Evolutionary conservation across 768 basidiomycete genomes (phyloP).

Genomic region (Xerocomellus chrysenteron): DNA sequence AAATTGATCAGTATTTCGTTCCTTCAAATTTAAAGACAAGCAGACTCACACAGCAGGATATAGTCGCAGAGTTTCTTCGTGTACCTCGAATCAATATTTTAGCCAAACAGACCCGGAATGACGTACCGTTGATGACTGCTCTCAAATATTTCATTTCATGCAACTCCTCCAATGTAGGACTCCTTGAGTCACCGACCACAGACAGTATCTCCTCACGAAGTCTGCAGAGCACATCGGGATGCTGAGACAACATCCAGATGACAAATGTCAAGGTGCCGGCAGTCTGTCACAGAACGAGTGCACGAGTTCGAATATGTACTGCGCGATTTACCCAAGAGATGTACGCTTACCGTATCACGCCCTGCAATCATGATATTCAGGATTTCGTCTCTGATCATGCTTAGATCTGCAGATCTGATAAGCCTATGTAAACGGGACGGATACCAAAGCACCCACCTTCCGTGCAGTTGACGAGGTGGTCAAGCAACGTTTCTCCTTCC

Average conservation of each 20-base stretch:
- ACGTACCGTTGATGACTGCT: slow-evolving; percentile 38
- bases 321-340: not conserved
- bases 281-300: slow-evolving; percentile 18
- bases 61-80: slow-evolving; percentile 30
- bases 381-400: slow-evolving; percentile 35
- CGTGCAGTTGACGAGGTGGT: slow-evolving; percentile 30
- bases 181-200: slow-evolving; percentile 25
- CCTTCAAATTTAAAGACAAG: not conserved
- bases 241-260: slow-evolving; percentile 29
- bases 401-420: slow-evolving; percentile 23
- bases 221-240: slow-evolving; percentile 29
- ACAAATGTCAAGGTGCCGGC: slow-evolving; percentile 31
- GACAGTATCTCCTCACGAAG: slow-evolving; percentile 33
- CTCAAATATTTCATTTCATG: slow-evolving; percentile 40
- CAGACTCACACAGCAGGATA: slow-evolving; percentile 32
- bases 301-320: not conserved
- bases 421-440: not conserved
- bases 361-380: slow-evolving; percentile 41
- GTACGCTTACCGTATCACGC: slow-evolving; percentile 31
- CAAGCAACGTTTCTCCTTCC: slow-evolving; percentile 31
- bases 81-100: not conserved
- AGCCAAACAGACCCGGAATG: not conserved
- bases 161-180: slow-evolving; percentile 33
- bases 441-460: slow-evolving; percentile 19
- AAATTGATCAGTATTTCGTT: not conserved